Base-by-base conservation (phyloP, 805 yeast genomes). In the Saturnispora kantuleensis region DNA sequence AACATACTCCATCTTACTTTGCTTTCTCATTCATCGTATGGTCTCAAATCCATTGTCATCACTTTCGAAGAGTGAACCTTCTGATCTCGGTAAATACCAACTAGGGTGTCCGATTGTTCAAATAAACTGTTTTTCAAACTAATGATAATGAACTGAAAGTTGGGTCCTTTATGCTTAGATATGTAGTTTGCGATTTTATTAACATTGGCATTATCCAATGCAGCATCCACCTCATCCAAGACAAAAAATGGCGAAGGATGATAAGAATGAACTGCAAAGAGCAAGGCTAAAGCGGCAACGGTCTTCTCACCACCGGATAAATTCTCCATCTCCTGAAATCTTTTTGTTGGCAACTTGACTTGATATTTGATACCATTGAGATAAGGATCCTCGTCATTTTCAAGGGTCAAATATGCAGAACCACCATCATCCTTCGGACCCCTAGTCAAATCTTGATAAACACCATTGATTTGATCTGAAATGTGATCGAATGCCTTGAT, bases 141-240 rank as follows among this genome's bases (percentile, higher is more conserved):
- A 49, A 93, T 93, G 38, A 93, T 96, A 60, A 93, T 87, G 55
- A 90, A 87, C 58, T 93, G 98, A 60, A 86, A 78, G 36, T 76
- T 72, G 2, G 87, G 83, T 21, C 86, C 82, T 2, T 90, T 79
- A 53, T 83, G 79, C 48, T 73, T 75, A 41, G 73, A 73, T 48
- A 93, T 86, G 58, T 89, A 93, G 47, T 77, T 79, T n/a, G 96
- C 96, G 47, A 93, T 80, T 56, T 78, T 77, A 44, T 76, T 77
- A 18, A 93, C 96, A 56, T 93, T 93, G 18, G 86, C 78, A 48
- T 84, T 81, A 63, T 93, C 98, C 47, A 93, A 72, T 0, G 97
- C 97, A 0, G 98, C 97, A 65, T 93, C 98, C n/a, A 93, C 88
- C 64, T 93, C 98, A 61, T 93, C 98, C 36, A 93, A 67, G 0